These are phyloP conservation scores for Penicillium macrosclerotiorum DNA, from an alignment of 495 filamentous ascomycete species.

Conservation along the genomic window DNA sequence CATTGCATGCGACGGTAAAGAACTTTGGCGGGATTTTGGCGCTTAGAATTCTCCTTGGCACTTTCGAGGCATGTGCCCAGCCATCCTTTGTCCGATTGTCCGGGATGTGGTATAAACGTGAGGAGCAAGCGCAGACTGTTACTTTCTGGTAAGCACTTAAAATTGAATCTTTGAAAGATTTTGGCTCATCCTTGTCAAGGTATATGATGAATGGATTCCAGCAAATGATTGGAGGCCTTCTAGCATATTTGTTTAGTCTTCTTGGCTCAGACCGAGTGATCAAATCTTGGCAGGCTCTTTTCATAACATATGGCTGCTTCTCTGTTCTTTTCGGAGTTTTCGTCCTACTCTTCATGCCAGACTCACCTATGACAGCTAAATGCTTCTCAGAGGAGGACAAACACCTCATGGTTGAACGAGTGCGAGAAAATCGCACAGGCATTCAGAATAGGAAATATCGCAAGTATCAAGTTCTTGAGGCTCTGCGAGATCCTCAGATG, in stretches of 20 bases:
- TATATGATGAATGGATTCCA: slow-evolving; percentile 66
- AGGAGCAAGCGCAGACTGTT: slow-evolving; percentile 63
- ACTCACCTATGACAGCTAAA: slow-evolving; percentile 48
- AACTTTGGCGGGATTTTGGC: slow-evolving; percentile 55
- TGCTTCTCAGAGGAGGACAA: slow-evolving; percentile 50
- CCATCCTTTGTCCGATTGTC: slow-evolving; percentile 58
- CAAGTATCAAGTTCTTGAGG: slow-evolving; percentile 41
- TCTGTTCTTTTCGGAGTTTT: slow-evolving; percentile 52
- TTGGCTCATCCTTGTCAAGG: not conserved
- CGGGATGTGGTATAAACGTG: slow-evolving; percentile 68
- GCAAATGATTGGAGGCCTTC: slow-evolving; percentile 52
- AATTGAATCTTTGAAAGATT: too few relatives aligned
- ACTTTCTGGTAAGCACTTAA: slow-evolving; percentile 55
- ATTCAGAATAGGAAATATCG: slow-evolving; percentile 53
- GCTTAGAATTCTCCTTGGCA: slow-evolving; percentile 62
- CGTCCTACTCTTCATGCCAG: slow-evolving; percentile 46
- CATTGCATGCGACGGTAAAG: slow-evolving; percentile 56
- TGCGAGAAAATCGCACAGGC: slow-evolving; percentile 51
- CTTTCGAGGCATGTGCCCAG: slow-evolving; percentile 66
- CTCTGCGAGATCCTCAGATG: slow-evolving; percentile 39
- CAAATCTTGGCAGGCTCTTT: slow-evolving; percentile 57
- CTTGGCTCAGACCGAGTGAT: slow-evolving; percentile 41
- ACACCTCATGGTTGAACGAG: slow-evolving; percentile 46
- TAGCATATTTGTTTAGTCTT: slow-evolving; percentile 59
- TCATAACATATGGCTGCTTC: slow-evolving; percentile 53